Evolutionary conservation across 2,329 filamentous ascomycete genomes (phyloP).

Genomic region (Lasiodiplodia citricola): DNA sequence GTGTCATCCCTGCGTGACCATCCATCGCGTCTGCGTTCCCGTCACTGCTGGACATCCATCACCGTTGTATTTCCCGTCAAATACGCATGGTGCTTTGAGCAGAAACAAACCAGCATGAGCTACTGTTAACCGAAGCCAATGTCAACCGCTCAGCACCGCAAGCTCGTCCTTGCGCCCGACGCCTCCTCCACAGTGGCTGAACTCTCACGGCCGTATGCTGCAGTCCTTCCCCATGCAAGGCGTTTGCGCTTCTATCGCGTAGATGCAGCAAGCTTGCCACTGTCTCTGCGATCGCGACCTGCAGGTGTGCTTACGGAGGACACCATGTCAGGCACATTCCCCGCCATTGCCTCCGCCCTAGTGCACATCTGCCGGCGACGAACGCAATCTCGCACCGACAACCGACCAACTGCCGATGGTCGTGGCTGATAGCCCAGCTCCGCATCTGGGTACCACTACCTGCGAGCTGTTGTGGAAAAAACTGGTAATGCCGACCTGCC

Average conservation of each 20-base stretch:
- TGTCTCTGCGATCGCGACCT: background rate
- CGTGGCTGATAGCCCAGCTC: background rate
- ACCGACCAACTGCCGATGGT: constrained; percentile 11
- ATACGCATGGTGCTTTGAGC: background rate
- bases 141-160: constrained; percentile 6
- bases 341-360: background rate
- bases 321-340: background rate
- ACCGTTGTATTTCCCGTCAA: too few species aligned
- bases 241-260: background rate
- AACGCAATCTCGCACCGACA: constrained; percentile 10
- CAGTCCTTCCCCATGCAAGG: background rate
- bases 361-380: background rate
- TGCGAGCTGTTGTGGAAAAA: background rate
- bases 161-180: background rate
- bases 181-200: constrained; percentile 6
- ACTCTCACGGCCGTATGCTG: background rate
- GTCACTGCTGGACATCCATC: too few species aligned
- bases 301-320: background rate
- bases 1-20: background rate
- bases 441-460: background rate
- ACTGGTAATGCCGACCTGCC: background rate
- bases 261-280: background rate
- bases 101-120: background rate
- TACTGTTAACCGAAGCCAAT: background rate
- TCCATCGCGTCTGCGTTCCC: background rate